Evolutionary conservation across 192 early-diverging fungal genomes (phyloP), one percentile per base, ranked within the genome.

Genomic region (Chytriomyces confervae): DNA sequence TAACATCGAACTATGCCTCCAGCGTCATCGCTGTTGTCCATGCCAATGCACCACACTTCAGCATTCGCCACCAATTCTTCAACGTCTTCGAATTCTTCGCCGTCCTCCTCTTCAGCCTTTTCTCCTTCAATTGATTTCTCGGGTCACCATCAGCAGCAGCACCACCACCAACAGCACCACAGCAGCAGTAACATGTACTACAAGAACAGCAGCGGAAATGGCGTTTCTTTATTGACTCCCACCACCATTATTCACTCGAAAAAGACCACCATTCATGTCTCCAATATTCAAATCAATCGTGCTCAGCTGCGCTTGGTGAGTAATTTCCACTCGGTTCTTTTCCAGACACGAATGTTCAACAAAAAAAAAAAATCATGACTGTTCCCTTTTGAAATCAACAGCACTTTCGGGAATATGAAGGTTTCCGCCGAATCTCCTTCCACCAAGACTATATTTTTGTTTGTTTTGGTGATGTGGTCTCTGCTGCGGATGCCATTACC

Each of bases 261-360:
- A 18, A 84, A 84, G 70, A 84, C 83, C 6, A 84, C 83, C 16
- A 84, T 84, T 53, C 83, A 84, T 73, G 83, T 84, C 47, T 83
- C 83, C 5, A 82, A 81, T 61, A 84, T 84, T 70, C 74, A 72
- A 8, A 77, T 79, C 49, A 78, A 84, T 62, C 74, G 81, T 50
- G 80, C 83, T 16, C 50, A 75, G 51, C 77, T 81, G 44, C 81
- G 79, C 48, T 24, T 49, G 57, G 72, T 75, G 64, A n/a, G 61
- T 61, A 44, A 10, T 45, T 57, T 44, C 53, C 53, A 57, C 53
- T 57, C 53, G 20, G 20, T 5, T 20, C 20, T 57, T 13, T 57
- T 20, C 5, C 53, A 1, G 16, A 57, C 53, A 20, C 53, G 36
- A 36, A 36, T 36, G 36, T 1, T 36, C 36, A 36, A 36, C 36